Evolutionary conservation across 2,329 filamentous ascomycete species (phyloP), one percentile per base, ranked within the genome.

Genomic region (Claviceps capensis): DNA sequence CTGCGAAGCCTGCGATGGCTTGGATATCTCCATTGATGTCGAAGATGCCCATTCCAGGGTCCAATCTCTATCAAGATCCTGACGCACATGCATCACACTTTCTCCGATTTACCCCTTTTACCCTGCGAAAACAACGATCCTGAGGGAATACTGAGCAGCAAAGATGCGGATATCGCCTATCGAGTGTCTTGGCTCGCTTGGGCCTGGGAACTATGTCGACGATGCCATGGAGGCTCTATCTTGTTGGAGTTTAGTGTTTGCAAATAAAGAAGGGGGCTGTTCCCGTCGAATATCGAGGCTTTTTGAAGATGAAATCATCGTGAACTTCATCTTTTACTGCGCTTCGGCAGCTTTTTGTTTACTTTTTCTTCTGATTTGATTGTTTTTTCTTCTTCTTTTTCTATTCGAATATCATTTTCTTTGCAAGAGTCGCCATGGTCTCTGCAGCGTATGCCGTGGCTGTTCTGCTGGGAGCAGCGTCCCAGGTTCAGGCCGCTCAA

Each of bases 401-500:
- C 19, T 34, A 7, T 42, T 22, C 8, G 26, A 1, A 36, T 8
- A 13, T 13, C 14, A 16, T 14, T n/a, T 17, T 38, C 13, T 9
- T 40, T 3, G 14, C 37, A 7, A 14, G 19, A 30, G 30, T n/a
- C 48, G 30, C 9, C 34, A 52, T 48, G 50, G 37, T 49, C 14
- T 44, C 49, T 5, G 16, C 38, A 34, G 46, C 52, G 16, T 42
- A 47, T 40, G 26, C 37, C 13, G 46, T 38, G 22, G 47, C 49
- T 47, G 41, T 54, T 41, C 36, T 49, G 9, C 49, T 54, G 47
- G 52, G 49, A 37, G 34, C 40, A 30, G 52, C 47, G 14, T 37
- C 37, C 46, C 40, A 36, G n/a, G 26, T 43, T 3, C 34, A 38
- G 41, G 49, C 52, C 5, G 14, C 26, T 17, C 40, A 19, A 46